Conservation (phyloP, 768 basidiomycete species). For the Termitomyces eurrhizus region DNA sequence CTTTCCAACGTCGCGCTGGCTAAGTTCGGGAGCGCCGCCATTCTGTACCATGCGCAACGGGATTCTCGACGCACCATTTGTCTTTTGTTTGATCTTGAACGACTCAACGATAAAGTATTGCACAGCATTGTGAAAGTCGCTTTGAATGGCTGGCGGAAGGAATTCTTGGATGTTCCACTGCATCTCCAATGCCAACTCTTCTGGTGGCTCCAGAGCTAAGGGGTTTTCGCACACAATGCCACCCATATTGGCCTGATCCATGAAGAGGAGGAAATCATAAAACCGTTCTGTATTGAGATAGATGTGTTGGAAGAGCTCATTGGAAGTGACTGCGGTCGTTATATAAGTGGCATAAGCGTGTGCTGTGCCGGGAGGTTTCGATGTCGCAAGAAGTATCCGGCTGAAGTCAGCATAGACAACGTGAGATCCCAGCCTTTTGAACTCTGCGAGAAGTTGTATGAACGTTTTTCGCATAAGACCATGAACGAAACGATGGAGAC, state of each 20-base stretch:
- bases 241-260: slow-evolving; percentile 92
- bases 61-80: slow-evolving; percentile 53
- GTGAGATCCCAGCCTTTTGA: slow-evolving; percentile 89
- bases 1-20: slow-evolving; percentile 66
- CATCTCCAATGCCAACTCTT: slow-evolving; percentile 73
- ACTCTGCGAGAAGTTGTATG: slow-evolving; percentile 94
- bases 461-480: slow-evolving; percentile 98
- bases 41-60: slow-evolving; percentile 69
- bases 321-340: slow-evolving; percentile 86
- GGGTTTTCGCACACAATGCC: slow-evolving; percentile 87
- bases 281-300: slow-evolving; percentile 82
- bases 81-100: slow-evolving; percentile 67
- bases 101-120: slow-evolving; percentile 85
- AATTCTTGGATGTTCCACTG: slow-evolving; percentile 92
- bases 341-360: slow-evolving; percentile 96
- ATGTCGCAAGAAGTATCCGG: slow-evolving; percentile 85
- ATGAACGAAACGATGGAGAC: slow-evolving; percentile 89
- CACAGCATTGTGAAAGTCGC: slow-evolving; percentile 67
- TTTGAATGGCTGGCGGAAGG: slow-evolving; percentile 79
- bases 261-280: slow-evolving; percentile 93
- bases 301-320: slow-evolving; percentile 94
- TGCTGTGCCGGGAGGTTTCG: slow-evolving; percentile 93
- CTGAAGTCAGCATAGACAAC: slow-evolving; percentile 94
- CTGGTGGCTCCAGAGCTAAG: slow-evolving; percentile 59
- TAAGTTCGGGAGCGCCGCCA: slow-evolving; percentile 59